Conservation (phyloP, 2,329 filamentous ascomycete species). For the Mycogone perniciosa region DNA sequence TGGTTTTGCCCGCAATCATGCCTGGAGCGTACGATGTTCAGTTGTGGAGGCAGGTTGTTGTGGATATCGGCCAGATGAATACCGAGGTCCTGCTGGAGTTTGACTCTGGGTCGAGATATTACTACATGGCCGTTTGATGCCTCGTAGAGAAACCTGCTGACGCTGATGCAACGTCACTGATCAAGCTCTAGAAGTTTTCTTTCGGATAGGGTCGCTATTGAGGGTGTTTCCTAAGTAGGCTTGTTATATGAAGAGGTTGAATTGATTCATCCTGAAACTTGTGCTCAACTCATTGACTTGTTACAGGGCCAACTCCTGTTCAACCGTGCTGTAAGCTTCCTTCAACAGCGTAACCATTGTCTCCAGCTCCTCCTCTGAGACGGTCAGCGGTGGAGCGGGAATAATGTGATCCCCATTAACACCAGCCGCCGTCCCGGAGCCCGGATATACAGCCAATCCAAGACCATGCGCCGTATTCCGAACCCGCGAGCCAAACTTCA, state of each 20-base stretch:
- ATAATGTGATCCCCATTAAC: conserved; percentile 62
- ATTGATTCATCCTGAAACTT: not conserved
- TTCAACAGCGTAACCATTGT: conserved; percentile 11
- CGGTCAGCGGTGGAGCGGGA: conserved; percentile 64
- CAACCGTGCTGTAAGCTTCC: conserved; percentile 11
- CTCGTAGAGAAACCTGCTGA: too few relatives aligned
- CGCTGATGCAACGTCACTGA: too few relatives aligned
- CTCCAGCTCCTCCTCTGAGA: conserved; percentile 33
- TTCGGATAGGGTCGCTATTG: not conserved
- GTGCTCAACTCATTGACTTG: not conserved
- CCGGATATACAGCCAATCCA: conserved; percentile 52
- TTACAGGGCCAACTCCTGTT: not conserved
- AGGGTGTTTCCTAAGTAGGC: too few relatives aligned
- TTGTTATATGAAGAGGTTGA: too few relatives aligned
- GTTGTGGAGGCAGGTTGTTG: conserved; percentile 32
- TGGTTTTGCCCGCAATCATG: conserved; percentile 29
- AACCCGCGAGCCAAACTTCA: conserved; percentile 23
- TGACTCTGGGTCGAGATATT: conserved; percentile 37
- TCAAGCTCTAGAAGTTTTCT: too few relatives aligned
- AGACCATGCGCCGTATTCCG: conserved; percentile 25
- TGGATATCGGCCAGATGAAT: conserved; percentile 31
- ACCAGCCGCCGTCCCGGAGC: conserved; percentile 54
- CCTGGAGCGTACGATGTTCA: conserved; percentile 33
- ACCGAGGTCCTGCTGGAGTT: conserved; percentile 38
- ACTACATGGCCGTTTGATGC: conserved; percentile 25